phyloP scores from a whole-genome alignment of 2,329 filamentous ascomycete genomes.

The Achaetomium macrosporum region DNA sequence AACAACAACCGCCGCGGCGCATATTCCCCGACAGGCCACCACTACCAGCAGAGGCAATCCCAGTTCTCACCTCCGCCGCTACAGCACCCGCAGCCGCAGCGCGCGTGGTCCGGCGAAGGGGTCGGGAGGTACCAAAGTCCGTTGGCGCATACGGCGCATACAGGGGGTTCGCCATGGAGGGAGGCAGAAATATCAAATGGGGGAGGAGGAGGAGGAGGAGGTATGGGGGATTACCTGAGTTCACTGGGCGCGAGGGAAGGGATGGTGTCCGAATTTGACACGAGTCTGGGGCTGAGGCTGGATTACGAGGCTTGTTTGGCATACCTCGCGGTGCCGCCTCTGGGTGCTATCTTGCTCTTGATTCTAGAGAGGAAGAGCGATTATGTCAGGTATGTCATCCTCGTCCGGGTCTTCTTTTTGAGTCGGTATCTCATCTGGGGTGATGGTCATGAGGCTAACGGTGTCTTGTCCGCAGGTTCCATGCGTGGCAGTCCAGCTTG shows the following conservation, averaged over 20 bases:
- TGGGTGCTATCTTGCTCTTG: constrained; percentile 77
- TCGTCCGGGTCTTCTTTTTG: neutral
- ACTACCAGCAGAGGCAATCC: constrained; percentile 33
- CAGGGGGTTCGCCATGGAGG: constrained; percentile 9
- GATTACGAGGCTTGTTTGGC: constrained; percentile 89
- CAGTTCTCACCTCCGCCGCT: constrained; percentile 40
- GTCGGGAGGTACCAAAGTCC: constrained; percentile 31
- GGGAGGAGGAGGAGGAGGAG: constrained; percentile 23
- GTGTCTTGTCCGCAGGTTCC: constrained; percentile 55
- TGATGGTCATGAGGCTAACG: neutral
- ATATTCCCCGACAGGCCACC: constrained; percentile 34
- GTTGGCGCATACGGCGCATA: constrained; percentile 8
- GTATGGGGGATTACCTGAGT: constrained; percentile 35
- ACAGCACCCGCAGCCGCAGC: constrained; percentile 52
- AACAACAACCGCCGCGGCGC: constrained; percentile 45
- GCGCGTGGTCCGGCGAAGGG: constrained; percentile 45
- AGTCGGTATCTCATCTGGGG: neutral
- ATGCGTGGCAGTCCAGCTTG: constrained; percentile 90
- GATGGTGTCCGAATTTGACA: constrained; percentile 76
- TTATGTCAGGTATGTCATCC: constrained; percentile 71
- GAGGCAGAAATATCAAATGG: neutral
- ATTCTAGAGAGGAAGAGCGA: constrained; percentile 91
- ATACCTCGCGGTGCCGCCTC: constrained; percentile 77
- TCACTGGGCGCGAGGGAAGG: constrained; percentile 46
- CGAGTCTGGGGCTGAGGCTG: constrained; percentile 76